phyloP scores from a whole-genome alignment of 129 eudicot species.

The Apium graveolens region DNA sequence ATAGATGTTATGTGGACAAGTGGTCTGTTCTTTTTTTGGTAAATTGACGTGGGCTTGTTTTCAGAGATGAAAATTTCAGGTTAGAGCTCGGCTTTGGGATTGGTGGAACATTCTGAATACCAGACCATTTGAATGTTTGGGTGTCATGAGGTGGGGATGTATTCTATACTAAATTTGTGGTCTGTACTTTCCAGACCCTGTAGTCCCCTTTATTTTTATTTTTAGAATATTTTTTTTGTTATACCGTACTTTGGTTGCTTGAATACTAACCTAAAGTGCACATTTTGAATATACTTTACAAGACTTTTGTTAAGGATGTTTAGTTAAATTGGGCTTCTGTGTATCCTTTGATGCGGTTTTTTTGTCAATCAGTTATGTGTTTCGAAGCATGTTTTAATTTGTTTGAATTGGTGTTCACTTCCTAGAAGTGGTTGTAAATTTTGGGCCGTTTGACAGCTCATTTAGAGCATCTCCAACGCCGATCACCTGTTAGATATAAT shows the following conservation, averaged over 20 bases:
- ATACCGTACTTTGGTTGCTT: neutral
- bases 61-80: neutral
- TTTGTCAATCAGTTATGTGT: neutral
- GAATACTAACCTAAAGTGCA: neutral
- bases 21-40: constrained; percentile 8
- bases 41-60: constrained; percentile 8
- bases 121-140: neutral
- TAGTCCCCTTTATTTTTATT: neutral
- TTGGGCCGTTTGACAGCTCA: too few relatives aligned
- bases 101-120: neutral
- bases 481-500: too few relatives aligned
- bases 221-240: neutral
- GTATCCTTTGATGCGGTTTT: neutral
- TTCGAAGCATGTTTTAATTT: neutral
- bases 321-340: neutral
- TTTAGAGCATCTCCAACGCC: too few relatives aligned
- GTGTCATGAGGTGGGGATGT: neutral
- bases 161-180: neutral
- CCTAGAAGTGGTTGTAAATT: too few relatives aligned
- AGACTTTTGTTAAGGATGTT: constrained; percentile 1
- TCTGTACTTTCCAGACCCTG: neutral
- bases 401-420: neutral
- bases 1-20: constrained; percentile 18
- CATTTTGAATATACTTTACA: neutral
- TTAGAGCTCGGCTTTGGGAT: neutral